These are phyloP conservation scores for Xylariaceae sp. DNA, from an alignment of 2,329 filamentous ascomycete species.

Conservation along the genomic window DNA sequence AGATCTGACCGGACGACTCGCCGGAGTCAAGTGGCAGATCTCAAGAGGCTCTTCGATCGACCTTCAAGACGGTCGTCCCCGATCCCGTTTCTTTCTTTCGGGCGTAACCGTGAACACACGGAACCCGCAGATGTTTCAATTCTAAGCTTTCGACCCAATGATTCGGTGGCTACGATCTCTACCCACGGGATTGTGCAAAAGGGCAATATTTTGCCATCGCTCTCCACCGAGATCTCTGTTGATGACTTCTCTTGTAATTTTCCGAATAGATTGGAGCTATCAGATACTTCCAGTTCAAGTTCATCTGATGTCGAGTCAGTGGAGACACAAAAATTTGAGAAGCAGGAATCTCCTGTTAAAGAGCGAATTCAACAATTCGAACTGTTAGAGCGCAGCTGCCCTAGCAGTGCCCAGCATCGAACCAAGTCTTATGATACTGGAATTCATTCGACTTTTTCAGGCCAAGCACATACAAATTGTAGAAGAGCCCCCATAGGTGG, in stretches of 20 bases:
- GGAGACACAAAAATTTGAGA: background rate
- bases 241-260: constrained; percentile 27
- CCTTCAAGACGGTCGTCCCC: constrained; percentile 14
- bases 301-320: constrained; percentile 1
- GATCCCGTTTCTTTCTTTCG: constrained; percentile 17
- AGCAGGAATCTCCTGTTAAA: constrained; percentile 26
- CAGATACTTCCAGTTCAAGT: background rate
- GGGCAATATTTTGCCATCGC: constrained; percentile 12
- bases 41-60: constrained; percentile 26
- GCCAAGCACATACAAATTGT: constrained; percentile 3
- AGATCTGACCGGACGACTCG: constrained; percentile 4
- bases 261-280: constrained; percentile 2
- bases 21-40: constrained; percentile 25
- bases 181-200: constrained; percentile 5
- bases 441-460: background rate
- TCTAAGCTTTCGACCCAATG: background rate
- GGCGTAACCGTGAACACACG: constrained; percentile 10
- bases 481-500: constrained; percentile 7
- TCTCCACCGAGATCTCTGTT: constrained; percentile 25
- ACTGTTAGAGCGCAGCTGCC: constrained; percentile 14
- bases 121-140: constrained; percentile 4
- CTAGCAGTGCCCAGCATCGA: constrained; percentile 2
- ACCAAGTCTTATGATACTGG: constrained; percentile 7
- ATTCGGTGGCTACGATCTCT: constrained; percentile 9
- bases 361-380: constrained; percentile 26